Conservation (phyloP, 768 basidiomycete genomes). For the Trametes sanguinea region DNA sequence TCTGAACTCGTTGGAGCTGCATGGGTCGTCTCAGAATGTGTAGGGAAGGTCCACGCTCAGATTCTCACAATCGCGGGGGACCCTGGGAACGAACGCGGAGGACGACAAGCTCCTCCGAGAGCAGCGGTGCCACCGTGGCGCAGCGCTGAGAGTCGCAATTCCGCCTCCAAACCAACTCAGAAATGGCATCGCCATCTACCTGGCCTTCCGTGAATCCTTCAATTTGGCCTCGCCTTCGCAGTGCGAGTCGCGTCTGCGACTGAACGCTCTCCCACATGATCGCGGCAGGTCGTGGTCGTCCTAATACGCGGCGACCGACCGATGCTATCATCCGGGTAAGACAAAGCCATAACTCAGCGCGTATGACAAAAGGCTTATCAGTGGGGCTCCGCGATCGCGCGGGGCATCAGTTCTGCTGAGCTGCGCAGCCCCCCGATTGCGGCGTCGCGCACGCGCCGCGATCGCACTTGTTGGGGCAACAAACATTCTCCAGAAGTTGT, state of each 20-base stretch:
- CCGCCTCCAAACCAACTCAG: background rate
- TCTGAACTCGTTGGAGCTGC: too few species aligned
- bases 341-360: background rate
- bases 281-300: too few species aligned
- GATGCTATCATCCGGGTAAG: too few species aligned
- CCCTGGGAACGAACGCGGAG: slow-evolving; percentile 2
- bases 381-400: slow-evolving; percentile 10
- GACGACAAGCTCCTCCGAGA: background rate
- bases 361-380: slow-evolving; percentile 8
- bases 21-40: too few species aligned
- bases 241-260: too few species aligned
- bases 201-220: too few species aligned
- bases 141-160: slow-evolving; percentile 8
- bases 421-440: slow-evolving; percentile 4
- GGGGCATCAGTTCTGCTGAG: slow-evolving; percentile 8
- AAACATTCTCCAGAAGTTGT: slow-evolving; percentile 16
- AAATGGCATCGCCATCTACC: too few species aligned
- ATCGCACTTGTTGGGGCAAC: slow-evolving; percentile 1
- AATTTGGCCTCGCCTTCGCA: too few species aligned
- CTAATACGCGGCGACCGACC: too few species aligned
- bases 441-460: background rate
- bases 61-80: background rate
- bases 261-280: too few species aligned
- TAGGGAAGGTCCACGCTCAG: too few species aligned
- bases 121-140: slow-evolving; percentile 5